phyloP scores from a whole-genome alignment of 257 asterid species.

The Primulina eburnea region DNA sequence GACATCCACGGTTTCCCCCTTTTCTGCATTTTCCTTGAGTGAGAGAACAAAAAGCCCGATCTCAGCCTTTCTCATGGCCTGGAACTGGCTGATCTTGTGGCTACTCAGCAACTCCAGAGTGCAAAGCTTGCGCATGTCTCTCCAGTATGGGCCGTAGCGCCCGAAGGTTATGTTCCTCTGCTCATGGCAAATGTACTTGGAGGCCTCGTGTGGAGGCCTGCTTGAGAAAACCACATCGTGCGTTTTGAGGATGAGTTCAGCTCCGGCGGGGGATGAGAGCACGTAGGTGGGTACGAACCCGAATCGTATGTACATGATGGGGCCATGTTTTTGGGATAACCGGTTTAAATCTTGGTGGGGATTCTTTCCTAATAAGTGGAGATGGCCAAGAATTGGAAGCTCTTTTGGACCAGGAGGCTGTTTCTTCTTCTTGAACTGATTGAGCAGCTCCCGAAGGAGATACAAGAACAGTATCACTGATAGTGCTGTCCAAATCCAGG shows the following conservation, averaged over 20 bases:
- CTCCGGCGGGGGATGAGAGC: conserved; percentile 31
- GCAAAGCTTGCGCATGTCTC: conserved; percentile 37
- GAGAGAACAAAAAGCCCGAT: conserved; percentile 21
- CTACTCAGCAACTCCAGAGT: conserved; percentile 36
- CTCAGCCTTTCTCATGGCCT: conserved; percentile 32
- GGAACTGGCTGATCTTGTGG: conserved; percentile 25
- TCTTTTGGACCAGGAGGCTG: conserved; percentile 38
- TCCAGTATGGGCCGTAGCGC: conserved; percentile 37
- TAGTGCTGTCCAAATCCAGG: conserved; percentile 24
- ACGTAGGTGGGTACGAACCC: conserved; percentile 30
- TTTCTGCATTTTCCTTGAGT: conserved; percentile 18
- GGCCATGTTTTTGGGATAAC: conserved; percentile 37
- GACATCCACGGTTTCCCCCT: conserved; percentile 27
- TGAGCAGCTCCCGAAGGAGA: conserved; percentile 16
- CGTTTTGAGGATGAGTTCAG: conserved; percentile 41
- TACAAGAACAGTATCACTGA: conserved; percentile 8
- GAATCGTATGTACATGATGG: conserved; percentile 36
- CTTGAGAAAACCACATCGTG: conserved; percentile 36
- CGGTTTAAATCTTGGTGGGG: conserved; percentile 34
- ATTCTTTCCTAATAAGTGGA: conserved; percentile 35
- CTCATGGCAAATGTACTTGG: conserved; percentile 16
- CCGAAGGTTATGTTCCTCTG: conserved; percentile 20
- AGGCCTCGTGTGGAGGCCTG: conserved; percentile 22
- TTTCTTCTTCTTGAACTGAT: conserved; percentile 1
- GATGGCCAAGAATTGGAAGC: conserved; percentile 40